phyloP scores from a whole-genome alignment of 495 filamentous ascomycete species.

The Aspergillus taichungensis region DNA sequence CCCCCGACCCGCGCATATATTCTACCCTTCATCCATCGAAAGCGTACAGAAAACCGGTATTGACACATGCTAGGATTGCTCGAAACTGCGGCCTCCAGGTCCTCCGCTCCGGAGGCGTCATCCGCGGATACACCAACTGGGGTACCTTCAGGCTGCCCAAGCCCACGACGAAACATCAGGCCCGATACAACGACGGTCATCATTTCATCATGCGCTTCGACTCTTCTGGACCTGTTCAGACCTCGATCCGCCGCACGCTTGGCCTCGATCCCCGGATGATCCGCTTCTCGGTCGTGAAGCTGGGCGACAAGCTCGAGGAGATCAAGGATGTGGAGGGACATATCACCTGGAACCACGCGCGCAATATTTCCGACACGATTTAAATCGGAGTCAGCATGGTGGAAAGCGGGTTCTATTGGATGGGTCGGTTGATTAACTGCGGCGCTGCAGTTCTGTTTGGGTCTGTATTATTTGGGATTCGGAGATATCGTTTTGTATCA shows the following conservation, averaged over 20 bases:
- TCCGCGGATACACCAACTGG: conserved; percentile 92
- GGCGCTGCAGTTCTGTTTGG: too few species aligned
- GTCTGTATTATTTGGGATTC: conserved; percentile 26
- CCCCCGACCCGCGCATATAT: neutral
- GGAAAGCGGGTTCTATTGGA: too few species aligned
- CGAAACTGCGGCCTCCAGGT: conserved; percentile 74
- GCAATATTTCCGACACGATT: conserved; percentile 24
- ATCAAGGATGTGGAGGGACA: conserved; percentile 52
- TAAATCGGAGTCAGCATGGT: neutral
- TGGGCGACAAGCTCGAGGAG: conserved; percentile 70
- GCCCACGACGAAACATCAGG: conserved; percentile 65
- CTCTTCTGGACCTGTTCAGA: conserved; percentile 57
- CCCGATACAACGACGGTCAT: conserved; percentile 71
- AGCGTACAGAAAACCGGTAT: conserved; percentile 5
- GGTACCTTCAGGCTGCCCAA: conserved; percentile 78
- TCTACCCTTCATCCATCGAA: neutral
- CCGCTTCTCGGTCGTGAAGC: conserved; percentile 72
- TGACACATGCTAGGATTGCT: conserved; percentile 55
- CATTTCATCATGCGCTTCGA: conserved; percentile 99
- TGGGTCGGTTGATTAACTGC: too few species aligned
- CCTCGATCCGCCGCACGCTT: conserved; percentile 61
- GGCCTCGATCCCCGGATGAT: conserved; percentile 89
- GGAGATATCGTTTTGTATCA: conserved; percentile 19
- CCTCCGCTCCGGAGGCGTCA: conserved; percentile 76
- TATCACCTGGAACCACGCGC: conserved; percentile 47